Conservation (phyloP, 2,329 filamentous ascomycete genomes). For the Volutella citrinella region DNA sequence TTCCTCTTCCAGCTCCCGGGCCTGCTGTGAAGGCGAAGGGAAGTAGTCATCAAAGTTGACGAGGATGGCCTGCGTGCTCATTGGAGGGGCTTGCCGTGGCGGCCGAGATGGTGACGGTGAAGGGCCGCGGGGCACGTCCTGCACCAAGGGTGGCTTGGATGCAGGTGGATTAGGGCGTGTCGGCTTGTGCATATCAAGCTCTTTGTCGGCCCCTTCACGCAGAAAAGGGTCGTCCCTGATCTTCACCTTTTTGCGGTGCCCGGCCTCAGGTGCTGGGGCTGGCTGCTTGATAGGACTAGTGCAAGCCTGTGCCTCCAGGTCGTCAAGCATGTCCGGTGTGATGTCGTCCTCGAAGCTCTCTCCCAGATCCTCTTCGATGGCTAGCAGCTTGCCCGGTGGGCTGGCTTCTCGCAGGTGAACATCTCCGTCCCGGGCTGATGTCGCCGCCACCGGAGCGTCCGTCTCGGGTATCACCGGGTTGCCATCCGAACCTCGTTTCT, state of each 20-base stretch:
- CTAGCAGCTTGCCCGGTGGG: too few species aligned
- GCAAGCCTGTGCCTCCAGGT: too few species aligned
- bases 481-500: constrained; percentile 32
- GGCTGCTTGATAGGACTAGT: too few species aligned
- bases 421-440: too few species aligned
- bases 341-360: not conserved
- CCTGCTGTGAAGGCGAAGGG: constrained; percentile 54
- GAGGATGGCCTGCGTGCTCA: constrained; percentile 53
- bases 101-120: constrained; percentile 12
- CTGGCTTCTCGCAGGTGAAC: too few species aligned
- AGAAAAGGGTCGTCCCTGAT: too few species aligned
- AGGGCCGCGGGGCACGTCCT: constrained; percentile 3
- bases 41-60: constrained; percentile 52
- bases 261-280: too few species aligned
- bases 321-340: too few species aligned
- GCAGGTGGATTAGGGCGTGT: not conserved
- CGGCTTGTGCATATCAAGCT: constrained; percentile 16
- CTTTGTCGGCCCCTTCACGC: constrained; percentile 16
- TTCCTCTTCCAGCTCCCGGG: constrained; percentile 47
- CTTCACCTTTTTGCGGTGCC: too few species aligned
- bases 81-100: constrained; percentile 26
- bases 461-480: too few species aligned
- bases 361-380: not conserved
- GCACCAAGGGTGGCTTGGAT: constrained; percentile 4
- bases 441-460: constrained; percentile 5